Evolutionary conservation across 495 filamentous ascomycete genomes (phyloP).

Genomic region (Gamarada debralockiae): DNA sequence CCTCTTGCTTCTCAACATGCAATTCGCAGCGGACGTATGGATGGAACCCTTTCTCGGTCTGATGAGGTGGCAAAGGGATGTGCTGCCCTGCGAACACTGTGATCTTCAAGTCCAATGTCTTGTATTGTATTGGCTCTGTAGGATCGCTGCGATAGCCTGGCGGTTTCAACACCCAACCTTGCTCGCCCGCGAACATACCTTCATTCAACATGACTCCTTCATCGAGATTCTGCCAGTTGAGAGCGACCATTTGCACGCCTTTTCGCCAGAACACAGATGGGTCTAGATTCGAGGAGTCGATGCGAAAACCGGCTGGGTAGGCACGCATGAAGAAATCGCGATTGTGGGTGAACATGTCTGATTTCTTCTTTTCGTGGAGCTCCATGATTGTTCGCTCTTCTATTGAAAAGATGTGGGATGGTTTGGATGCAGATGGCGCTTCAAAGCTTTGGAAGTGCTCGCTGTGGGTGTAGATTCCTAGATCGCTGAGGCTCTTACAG

Average conservation of each 20-base stretch:
- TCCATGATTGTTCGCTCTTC: conserved; percentile 75
- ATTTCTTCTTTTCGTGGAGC: conserved; percentile 56
- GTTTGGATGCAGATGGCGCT: conserved; percentile 57
- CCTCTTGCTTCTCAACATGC: conserved; percentile 66
- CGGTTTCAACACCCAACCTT: conserved; percentile 85
- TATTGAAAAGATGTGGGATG: conserved; percentile 83
- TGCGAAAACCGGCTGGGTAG: conserved; percentile 78
- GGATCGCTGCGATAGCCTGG: conserved; percentile 51
- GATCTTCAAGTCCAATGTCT: conserved; percentile 42
- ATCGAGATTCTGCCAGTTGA: conserved; percentile 93
- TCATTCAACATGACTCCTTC: conserved; percentile 95
- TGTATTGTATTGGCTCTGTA: conserved; percentile 19
- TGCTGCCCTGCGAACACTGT: conserved; percentile 51
- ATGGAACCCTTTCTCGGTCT: conserved; percentile 24
- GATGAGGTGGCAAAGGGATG: conserved; percentile 40
- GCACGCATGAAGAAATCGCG: conserved; percentile 80
- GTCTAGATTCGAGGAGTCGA: conserved; percentile 82
- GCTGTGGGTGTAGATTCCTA: conserved; percentile 80
- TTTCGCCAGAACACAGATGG: conserved; percentile 81
- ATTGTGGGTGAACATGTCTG: conserved; percentile 76
- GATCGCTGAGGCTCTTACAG: conserved; percentile 62
- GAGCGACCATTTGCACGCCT: conserved; percentile 86
- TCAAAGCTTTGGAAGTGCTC: conserved; percentile 66
- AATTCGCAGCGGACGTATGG: conserved; percentile 68
- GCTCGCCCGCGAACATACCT: conserved; percentile 80